Percentiles rank a stretch among this genome's conserved stretches.
These are phyloP conservation scores for Candida hispaniensis DNA, from an alignment of 805 yeast genomes.

Conservation along the genomic window DNA sequence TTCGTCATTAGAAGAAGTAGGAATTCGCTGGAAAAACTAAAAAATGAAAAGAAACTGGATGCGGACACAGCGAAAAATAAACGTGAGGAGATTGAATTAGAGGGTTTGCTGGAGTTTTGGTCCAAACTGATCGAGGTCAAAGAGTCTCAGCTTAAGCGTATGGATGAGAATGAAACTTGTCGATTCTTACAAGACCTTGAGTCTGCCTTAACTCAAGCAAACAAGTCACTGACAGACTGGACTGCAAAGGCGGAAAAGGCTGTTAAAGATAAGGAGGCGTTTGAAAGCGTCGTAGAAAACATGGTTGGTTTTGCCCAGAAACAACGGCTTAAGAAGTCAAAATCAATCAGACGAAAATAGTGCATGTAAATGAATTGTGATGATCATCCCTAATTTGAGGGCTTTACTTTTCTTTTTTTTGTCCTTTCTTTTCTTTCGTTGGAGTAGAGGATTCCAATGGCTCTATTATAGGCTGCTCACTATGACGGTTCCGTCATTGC, in stretches of 20 bases:
- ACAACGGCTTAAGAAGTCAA: conserved; percentile 33
- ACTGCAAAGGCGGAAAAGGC: conserved; percentile 39
- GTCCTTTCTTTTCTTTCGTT: conserved; percentile 9
- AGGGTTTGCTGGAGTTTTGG: conserved; percentile 24
- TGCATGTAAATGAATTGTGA: not conserved
- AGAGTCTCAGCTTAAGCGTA: conserved; percentile 30
- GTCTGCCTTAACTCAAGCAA: conserved; percentile 27
- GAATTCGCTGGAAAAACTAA: conserved; percentile 4
- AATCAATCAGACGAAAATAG: not conserved
- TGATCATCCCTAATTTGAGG: not conserved
- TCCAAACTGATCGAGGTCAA: conserved; percentile 28
- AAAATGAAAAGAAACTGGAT: conserved; percentile 1
- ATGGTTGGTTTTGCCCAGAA: conserved; percentile 85
- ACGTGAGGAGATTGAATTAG: conserved; percentile 21
- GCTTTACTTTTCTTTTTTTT: not conserved
- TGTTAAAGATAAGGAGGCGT: conserved; percentile 57
- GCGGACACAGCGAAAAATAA: conserved; percentile 16
- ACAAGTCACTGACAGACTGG: conserved; percentile 40
- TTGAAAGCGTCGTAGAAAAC: conserved; percentile 81
- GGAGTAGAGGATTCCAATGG: too few species aligned
- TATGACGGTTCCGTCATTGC: conserved; percentile 47
- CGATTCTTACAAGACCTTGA: conserved; percentile 35
- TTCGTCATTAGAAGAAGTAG: conserved; percentile 20
- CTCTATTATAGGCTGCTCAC: conserved; percentile 21
- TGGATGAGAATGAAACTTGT: conserved; percentile 31